These are phyloP conservation scores for Lepidium campestre DNA, from an alignment of 441 rosid species.

Conservation along the genomic window DNA sequence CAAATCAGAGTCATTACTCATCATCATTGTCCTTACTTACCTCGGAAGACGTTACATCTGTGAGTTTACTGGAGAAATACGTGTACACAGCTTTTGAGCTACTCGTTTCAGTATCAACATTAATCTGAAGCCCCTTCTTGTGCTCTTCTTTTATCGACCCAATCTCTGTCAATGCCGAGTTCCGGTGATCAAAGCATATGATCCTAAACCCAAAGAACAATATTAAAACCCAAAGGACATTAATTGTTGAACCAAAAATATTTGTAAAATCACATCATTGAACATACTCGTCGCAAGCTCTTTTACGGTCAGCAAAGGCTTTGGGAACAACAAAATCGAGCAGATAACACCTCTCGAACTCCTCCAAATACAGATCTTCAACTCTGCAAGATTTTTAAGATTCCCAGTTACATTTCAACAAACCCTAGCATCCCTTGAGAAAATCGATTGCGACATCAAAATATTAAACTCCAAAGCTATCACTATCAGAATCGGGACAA, in stretches of 20 bases:
- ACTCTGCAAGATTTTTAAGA: constrained; percentile 25
- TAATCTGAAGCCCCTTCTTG: constrained; percentile 29
- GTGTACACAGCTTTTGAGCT: constrained; percentile 60
- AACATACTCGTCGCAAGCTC: constrained; percentile 61
- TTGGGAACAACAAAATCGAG: constrained; percentile 61
- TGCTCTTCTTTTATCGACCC: constrained; percentile 13
- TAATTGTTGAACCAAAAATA: not conserved
- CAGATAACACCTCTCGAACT: constrained; percentile 61
- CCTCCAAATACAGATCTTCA: constrained; percentile 50
- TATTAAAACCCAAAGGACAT: not conserved
- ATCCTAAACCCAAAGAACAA: constrained; percentile 34
- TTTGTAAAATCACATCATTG: not conserved
- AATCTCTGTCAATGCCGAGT: constrained; percentile 31
- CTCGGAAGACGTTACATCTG: constrained; percentile 18
- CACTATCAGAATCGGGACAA: no score
- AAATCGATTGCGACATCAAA: not conserved
- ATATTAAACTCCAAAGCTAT: not conserved
- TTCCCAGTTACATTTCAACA: not conserved
- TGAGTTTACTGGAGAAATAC: constrained; percentile 53
- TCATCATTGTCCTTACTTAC: constrained; percentile 35
- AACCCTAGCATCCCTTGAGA: not conserved
- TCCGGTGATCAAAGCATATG: constrained; percentile 74
- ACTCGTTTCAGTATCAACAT: constrained; percentile 54
- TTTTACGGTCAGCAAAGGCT: constrained; percentile 38
- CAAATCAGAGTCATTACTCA: not conserved